Conservation (phyloP, 2,329 filamentous ascomycete species). For the Aspergillus costaricaensis region DNA sequence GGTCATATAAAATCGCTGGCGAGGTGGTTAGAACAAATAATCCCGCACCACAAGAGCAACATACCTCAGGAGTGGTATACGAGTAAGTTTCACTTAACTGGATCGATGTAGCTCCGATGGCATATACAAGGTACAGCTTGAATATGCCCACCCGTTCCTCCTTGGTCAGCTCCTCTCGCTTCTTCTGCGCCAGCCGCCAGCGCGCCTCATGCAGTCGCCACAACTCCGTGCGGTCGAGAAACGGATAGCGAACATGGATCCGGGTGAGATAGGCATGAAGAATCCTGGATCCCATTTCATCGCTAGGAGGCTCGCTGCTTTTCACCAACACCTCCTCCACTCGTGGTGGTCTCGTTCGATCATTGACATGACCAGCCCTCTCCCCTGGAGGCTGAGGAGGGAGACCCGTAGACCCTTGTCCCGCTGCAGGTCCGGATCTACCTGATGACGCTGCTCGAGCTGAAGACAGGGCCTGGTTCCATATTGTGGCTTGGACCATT, state of each 20-base stretch:
- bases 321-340: constrained; percentile 47
- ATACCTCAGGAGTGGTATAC: constrained; percentile 47
- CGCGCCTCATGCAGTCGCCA: constrained; percentile 49
- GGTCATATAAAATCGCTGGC: constrained; percentile 51
- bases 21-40: background rate
- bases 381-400: constrained; percentile 19
- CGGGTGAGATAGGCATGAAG: constrained; percentile 50
- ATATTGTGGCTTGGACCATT: constrained; percentile 57
- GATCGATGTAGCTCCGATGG: constrained; percentile 54
- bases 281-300: constrained; percentile 49
- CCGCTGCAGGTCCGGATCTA: constrained; percentile 8
- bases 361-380: constrained; percentile 13
- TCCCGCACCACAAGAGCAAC: background rate
- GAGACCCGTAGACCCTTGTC: constrained; percentile 8
- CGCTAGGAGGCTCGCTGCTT: constrained; percentile 49
- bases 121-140: constrained; percentile 56
- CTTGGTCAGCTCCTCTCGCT: constrained; percentile 37
- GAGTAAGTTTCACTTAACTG: constrained; percentile 51
- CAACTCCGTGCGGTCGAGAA: constrained; percentile 50
- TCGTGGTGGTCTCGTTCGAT: constrained; percentile 35
- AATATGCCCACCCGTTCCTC: constrained; percentile 51
- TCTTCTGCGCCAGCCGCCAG: constrained; percentile 39
- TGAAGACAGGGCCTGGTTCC: constrained; percentile 52
- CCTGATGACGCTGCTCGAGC: constrained; percentile 21
- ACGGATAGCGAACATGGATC: constrained; percentile 54